phyloP scores from a whole-genome alignment of 306 rosid species.

The Carpinus viminea region DNA sequence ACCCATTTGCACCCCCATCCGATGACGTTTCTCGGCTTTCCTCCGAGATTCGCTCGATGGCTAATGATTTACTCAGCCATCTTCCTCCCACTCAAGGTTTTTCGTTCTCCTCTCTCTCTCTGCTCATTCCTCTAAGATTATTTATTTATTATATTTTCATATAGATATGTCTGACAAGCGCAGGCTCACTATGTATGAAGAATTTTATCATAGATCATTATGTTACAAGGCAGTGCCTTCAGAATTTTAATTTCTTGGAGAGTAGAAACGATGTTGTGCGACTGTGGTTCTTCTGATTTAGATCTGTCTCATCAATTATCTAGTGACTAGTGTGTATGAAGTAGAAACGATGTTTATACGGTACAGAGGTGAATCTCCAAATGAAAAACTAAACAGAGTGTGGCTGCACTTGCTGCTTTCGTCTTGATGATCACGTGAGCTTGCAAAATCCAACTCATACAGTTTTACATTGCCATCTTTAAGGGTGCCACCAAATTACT shows the following conservation, averaged over 20 bases:
- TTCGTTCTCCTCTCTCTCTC: not conserved
- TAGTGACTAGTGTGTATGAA: not conserved
- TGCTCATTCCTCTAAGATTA: not conserved
- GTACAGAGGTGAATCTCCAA: not conserved
- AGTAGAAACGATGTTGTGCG: not conserved
- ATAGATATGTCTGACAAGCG: not conserved
- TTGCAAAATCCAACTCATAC: not conserved
- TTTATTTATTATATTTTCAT: not conserved
- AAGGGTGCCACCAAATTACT: not conserved
- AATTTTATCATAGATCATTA: not conserved
- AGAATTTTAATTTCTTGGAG: not conserved
- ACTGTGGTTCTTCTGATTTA: not conserved
- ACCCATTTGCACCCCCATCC: conserved; percentile 70
- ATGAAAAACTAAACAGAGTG: not conserved
- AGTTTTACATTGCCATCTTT: not conserved
- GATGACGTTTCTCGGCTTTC: conserved; percentile 65
- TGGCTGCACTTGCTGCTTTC: not conserved
- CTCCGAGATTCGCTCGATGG: conserved; percentile 57
- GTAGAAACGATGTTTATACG: not conserved
- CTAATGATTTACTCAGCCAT: conserved; percentile 45
- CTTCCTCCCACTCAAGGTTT: conserved; percentile 63
- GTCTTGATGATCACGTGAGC: not conserved
- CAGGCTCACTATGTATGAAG: not conserved
- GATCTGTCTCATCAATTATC: not conserved
- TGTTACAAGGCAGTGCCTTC: not conserved